These are phyloP conservation scores for Aethionema arabicum DNA, from an alignment of 345 rosid species.

Conservation along the genomic window DNA sequence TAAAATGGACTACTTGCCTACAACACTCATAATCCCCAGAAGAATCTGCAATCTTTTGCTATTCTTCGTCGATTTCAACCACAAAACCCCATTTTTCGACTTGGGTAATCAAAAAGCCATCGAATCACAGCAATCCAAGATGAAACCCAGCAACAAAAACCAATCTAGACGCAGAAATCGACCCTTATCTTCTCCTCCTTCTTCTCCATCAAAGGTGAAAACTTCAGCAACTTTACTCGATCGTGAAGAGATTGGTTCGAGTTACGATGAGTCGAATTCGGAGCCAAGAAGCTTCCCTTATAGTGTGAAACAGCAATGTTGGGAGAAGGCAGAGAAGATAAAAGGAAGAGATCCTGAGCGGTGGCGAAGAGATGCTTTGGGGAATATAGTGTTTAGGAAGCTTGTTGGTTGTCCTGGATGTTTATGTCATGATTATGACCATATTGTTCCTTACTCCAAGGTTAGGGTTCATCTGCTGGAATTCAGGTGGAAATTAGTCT, in stretches of 20 bases:
- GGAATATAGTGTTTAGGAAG: constrained; percentile 82
- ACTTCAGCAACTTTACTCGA: constrained; percentile 55
- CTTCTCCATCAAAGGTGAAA: constrained; percentile 41
- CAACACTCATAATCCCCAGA: constrained; percentile 23
- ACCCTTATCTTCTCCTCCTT: constrained; percentile 38
- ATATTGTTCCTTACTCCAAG: constrained; percentile 93
- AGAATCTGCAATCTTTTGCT: constrained; percentile 36
- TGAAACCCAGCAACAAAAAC: constrained; percentile 43
- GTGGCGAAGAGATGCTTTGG: constrained; percentile 83
- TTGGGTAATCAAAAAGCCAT: not conserved
- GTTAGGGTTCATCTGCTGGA: constrained; percentile 30
- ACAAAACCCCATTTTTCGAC: not conserved
- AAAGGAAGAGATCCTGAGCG: constrained; percentile 82
- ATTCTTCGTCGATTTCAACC: constrained; percentile 25
- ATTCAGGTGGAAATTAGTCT: not conserved
- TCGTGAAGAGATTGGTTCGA: constrained; percentile 43
- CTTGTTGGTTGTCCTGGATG: constrained; percentile 96
- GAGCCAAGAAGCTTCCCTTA: constrained; percentile 86
- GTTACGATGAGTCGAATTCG: constrained; percentile 45
- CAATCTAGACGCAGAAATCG: constrained; percentile 38
- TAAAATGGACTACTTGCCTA: constrained; percentile 35
- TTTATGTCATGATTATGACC: constrained; percentile 95
- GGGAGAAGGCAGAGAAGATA: constrained; percentile 91
- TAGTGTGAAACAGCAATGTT: constrained; percentile 90
- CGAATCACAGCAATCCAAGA: constrained; percentile 23